Evolutionary conservation across 495 filamentous ascomycete genomes (phyloP).

Genomic region (Neurospora pannonica): DNA sequence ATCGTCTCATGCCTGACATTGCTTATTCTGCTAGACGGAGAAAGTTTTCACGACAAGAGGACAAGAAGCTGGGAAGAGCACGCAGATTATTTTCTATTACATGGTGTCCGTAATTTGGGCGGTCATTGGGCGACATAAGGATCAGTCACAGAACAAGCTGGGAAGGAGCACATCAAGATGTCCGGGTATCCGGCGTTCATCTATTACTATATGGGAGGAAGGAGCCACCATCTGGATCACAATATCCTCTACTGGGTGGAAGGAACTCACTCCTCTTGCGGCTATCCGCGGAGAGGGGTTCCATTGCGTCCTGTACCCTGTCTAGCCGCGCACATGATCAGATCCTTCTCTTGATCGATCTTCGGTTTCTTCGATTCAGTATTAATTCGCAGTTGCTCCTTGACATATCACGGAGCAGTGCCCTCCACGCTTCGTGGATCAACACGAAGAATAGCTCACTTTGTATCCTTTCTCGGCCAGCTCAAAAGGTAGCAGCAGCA

Average conservation of each 20-base stretch:
- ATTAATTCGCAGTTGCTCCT: neutral
- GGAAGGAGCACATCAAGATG: neutral
- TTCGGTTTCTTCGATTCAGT: neutral
- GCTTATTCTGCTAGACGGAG: neutral
- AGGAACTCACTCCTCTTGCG: neutral
- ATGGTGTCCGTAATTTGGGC: neutral
- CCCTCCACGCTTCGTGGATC: neutral
- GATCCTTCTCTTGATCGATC: neutral
- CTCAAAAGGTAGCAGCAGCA: neutral
- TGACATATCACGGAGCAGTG: neutral
- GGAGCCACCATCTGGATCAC: neutral
- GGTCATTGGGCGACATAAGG: neutral
- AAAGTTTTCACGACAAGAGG: neutral
- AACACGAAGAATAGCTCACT: neutral
- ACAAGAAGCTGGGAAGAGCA: neutral
- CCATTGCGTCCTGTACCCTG: neutral
- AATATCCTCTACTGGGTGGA: neutral
- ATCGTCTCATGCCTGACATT: neutral
- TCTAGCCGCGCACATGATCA: neutral
- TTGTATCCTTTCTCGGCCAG: neutral
- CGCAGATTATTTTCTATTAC: neutral
- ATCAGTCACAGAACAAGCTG: neutral
- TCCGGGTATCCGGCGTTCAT: neutral
- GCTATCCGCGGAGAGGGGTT: neutral
- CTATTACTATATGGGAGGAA: neutral